Conservation (phyloP, 805 yeast species). For the Lipomyces sp. region DNA sequence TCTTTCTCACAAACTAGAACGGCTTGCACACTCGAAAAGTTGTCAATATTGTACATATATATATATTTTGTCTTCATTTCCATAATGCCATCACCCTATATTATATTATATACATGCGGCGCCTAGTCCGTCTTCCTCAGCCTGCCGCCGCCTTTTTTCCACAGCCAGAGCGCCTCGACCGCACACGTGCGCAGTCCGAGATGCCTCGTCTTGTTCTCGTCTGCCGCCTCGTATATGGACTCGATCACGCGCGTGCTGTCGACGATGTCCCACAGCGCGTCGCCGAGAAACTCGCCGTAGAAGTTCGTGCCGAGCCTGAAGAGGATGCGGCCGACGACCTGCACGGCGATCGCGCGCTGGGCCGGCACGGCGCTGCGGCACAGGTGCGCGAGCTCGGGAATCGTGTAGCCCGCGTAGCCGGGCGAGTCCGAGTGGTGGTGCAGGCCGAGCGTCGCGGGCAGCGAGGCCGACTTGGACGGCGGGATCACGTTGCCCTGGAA, state of each 20-base stretch:
- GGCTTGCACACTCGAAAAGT: too few species aligned
- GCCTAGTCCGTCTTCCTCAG: conserved; percentile 20
- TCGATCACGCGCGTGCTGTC: conserved; percentile 61
- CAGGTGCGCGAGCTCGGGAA: conserved; percentile 75
- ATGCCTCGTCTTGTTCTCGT: conserved; percentile 60
- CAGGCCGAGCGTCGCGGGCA: conserved; percentile 63
- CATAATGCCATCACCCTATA: background rate
- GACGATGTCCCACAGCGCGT: conserved; percentile 67
- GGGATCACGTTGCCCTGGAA: conserved; percentile 75
- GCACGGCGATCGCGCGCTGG: conserved; percentile 83
- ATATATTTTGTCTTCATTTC: background rate
- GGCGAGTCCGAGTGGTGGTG: conserved; percentile 93
- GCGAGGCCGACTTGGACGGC: conserved; percentile 48
- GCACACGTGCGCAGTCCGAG: conserved; percentile 79
- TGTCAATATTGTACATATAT: background rate
- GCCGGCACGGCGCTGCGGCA: conserved; percentile 76
- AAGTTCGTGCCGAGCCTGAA: conserved; percentile 66
- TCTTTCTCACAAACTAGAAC: conserved; percentile 13
- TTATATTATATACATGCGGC: background rate
- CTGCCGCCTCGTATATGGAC: conserved; percentile 58
- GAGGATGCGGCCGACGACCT: conserved; percentile 80
- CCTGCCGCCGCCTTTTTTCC: conserved; percentile 48
- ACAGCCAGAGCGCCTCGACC: conserved; percentile 85
- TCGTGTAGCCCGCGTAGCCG: conserved; percentile 85
- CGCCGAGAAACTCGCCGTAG: conserved; percentile 48